phyloP scores from a whole-genome alignment of 2,329 filamentous ascomycete genomes.

The Colletotrichum sp. region DNA sequence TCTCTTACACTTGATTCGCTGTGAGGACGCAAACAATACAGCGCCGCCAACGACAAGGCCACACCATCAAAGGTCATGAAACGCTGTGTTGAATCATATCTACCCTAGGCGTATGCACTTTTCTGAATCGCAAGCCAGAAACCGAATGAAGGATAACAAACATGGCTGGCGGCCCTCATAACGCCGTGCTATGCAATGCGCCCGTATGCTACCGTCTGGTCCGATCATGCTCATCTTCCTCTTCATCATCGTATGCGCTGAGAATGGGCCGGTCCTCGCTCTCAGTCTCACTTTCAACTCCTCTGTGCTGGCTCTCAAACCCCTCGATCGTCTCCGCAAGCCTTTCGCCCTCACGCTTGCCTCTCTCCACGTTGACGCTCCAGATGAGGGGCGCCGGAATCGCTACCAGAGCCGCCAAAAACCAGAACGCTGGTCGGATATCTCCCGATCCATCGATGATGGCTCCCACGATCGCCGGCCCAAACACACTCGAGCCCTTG shows the following conservation, averaged over 20 bases:
- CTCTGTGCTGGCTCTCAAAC: conserved; percentile 34
- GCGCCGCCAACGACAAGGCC: background rate
- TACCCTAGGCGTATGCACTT: background rate
- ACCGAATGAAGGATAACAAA: background rate
- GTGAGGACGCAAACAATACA: background rate
- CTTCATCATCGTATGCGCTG: conserved; percentile 37
- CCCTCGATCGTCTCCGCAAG: conserved; percentile 67
- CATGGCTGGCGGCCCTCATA: conserved; percentile 11
- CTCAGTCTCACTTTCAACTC: conserved; percentile 25
- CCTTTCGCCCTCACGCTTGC: conserved; percentile 70
- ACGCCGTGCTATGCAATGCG: conserved; percentile 29
- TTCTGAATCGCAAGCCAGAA: background rate
- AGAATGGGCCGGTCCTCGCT: conserved; percentile 40
- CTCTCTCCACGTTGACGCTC: conserved; percentile 83
- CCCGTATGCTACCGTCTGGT: background rate
- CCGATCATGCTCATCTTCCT: conserved; percentile 23
- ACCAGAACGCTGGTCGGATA: conserved; percentile 89
- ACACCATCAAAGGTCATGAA: background rate
- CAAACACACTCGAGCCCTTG: conserved; percentile 93
- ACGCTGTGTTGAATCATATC: background rate
- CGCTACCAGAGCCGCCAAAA: conserved; percentile 84
- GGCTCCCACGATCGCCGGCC: conserved; percentile 88
- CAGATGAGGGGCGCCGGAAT: conserved; percentile 85
- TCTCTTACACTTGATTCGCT: conserved; percentile 1
- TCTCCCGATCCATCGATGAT: conserved; percentile 87